Conservation (phyloP, 768 basidiomycete species). For the Calvatia gigantea region DNA sequence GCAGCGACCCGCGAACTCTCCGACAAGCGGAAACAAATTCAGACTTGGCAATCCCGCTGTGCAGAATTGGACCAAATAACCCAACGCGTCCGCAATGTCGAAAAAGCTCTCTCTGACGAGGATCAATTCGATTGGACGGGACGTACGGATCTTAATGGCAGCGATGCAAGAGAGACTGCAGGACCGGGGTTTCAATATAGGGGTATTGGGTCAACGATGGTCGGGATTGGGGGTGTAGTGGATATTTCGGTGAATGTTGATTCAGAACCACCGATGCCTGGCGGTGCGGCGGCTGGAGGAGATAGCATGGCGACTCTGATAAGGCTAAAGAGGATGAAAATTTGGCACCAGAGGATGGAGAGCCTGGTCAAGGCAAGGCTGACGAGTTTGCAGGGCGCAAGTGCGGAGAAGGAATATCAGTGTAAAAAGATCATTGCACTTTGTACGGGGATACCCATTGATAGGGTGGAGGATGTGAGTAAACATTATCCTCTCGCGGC, state of each 20-base stretch:
- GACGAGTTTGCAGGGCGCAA: constrained; percentile 68
- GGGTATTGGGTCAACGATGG: constrained; percentile 63
- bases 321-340: constrained; percentile 67
- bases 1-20: constrained; percentile 88
- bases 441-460: constrained; percentile 82
- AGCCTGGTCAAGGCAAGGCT: constrained; percentile 69
- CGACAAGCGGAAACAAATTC: constrained; percentile 84
- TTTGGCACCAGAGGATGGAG: constrained; percentile 83
- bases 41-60: constrained; percentile 68
- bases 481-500: constrained; percentile 9
- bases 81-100: constrained; percentile 81
- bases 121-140: constrained; percentile 90
- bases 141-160: constrained; percentile 44
- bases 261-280: constrained; percentile 69
- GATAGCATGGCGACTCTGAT: constrained; percentile 63
- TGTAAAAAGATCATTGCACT: constrained; percentile 90
- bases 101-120: constrained; percentile 74
- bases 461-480: constrained; percentile 88
- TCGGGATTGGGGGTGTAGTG: constrained; percentile 59
- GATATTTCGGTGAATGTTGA: constrained; percentile 65
- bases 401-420: constrained; percentile 86
- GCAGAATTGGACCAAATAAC: constrained; percentile 77
- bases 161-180: constrained; percentile 35
- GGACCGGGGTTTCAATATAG: constrained; percentile 72
- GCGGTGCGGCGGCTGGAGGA: constrained; percentile 23